phyloP scores from a whole-genome alignment of 2,329 filamentous ascomycete genomes.

The Intubia oerlemansii region DNA sequence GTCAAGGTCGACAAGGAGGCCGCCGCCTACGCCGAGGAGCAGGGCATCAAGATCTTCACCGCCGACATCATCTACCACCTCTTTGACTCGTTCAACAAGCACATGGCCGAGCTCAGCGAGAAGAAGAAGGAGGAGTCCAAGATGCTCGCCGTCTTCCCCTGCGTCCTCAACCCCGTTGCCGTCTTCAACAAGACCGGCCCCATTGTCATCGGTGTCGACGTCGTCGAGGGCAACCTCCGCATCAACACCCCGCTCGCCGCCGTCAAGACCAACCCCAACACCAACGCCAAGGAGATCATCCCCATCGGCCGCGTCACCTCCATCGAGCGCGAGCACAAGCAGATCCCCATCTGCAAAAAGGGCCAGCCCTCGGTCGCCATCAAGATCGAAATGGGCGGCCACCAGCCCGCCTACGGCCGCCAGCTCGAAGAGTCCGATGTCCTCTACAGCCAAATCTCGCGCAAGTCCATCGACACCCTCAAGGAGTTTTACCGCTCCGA shows the following conservation, averaged over 20 bases:
- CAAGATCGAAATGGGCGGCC: constrained; percentile 85
- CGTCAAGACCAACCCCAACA: constrained; percentile 61
- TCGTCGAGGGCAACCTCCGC: constrained; percentile 70
- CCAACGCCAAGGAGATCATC: constrained; percentile 66
- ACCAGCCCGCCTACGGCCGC: constrained; percentile 85
- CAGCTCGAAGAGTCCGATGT: constrained; percentile 83
- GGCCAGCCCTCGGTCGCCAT: constrained; percentile 92
- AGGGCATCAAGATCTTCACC: constrained; percentile 93
- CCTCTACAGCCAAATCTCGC: constrained; percentile 73
- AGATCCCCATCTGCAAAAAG: constrained; percentile 79
- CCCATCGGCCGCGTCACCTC: constrained; percentile 81
- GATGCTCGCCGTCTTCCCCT: constrained; percentile 87
- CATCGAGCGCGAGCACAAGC: constrained; percentile 96
- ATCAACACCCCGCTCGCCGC: constrained; percentile 79
- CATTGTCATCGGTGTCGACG: constrained; percentile 89
- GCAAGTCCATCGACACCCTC: constrained; percentile 76
- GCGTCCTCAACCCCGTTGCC: constrained; percentile 69
- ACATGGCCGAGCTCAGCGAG: constrained; percentile 72
- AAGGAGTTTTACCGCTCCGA: constrained; percentile 90
- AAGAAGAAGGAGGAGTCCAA: constrained; percentile 95
- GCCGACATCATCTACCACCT: constrained; percentile 98
- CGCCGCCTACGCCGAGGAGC: constrained; percentile 70
- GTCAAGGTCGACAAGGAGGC: constrained; percentile 99
- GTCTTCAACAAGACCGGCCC: constrained; percentile 98
- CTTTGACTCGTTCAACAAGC: constrained; percentile 89